Base-by-base conservation (phyloP, 371 early-diverging fungal genomes). In the Rhizopus arrhizus region DNA sequence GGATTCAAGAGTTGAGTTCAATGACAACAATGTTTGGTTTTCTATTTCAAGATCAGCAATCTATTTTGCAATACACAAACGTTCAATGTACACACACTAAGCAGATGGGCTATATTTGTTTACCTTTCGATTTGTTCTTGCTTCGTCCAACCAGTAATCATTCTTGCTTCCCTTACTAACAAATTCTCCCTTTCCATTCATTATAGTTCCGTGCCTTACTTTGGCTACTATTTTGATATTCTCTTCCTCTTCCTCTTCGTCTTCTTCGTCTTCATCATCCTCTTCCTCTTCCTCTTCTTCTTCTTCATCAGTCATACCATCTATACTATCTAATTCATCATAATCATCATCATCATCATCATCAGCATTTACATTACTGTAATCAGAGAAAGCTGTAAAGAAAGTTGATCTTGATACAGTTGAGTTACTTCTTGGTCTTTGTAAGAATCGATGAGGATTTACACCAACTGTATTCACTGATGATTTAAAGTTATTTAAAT, bases 21-120 rank as follows among this genome's bases (percentile, higher is more conserved):
- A 55, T 13, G 68, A 65, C n/a, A 82, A 51, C 15, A 82, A 62
- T 12, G 78, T 78, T 29, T 66, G 57, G 36, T 82, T 82, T 47
- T 76, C 76, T 47, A 82, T 77, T 61, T 82, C 78, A 28, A 82
- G 68, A 69, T 82, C 82, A 50, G 68, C 75, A 71, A 82, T 78
- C 74, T 82, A 62, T 51, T 36, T 51, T 42, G 36, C 45, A 38
- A 22, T 33, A 50, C 38, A 48, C 54, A 31, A 48, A 38, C 42
- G 13, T 53, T 42, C 33, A 38, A 36, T 54, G 22, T 22, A 22
- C 22, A 22, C 22, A 22, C 22, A 22, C 22, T 22, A 22, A 22
- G 22, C 22, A 22, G 2, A 22, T 12, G 35, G 40, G 15, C 31
- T 53, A 46, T 28, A 22, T 15, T 22, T 34, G 29, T 28, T 53